Evolutionary conservation across 2,329 filamentous ascomycete species (phyloP), one percentile per base, ranked within the genome.

Genomic region (Diaporthe batatas): DNA sequence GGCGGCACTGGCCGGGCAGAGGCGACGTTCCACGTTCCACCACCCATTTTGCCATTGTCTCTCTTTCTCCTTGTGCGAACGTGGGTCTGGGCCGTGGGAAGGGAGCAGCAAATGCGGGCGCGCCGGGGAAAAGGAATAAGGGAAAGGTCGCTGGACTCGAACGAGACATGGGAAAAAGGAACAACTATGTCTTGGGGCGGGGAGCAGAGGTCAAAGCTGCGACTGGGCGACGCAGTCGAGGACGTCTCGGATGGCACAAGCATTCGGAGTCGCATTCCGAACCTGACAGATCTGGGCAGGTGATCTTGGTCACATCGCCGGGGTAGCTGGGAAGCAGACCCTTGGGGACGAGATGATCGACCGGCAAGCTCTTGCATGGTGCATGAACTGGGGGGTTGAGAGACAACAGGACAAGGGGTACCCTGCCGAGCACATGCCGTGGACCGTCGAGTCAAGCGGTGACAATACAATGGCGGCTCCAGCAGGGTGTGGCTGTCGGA

Each of bases 251-350:
- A 65, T 39, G 29, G 49, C 29, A 44, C 44, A 36, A 32, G 62
- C 62, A 29, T 65, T 51, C 68, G 54, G 68, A n/a, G n/a, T 59
- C n/a, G 34, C 29, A 70, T 6, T 6, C 44, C 53, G 55, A 58
- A 29, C 44, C 53, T 70, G 68, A 59, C 68, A 59, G 68, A 70
- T 70, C 55, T 70, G 55, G 57, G 54, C 62, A 65, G 47, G 23
- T 70, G 44, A 55, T 47, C 21, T 59, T 70, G 51, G 54, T 55
- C 54, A 70, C 55, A 70, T 70, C 51, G 54, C 42, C 14, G 55
- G 36, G 23, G 67, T 21, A 49, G 23, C 42, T 29, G 29, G 29
- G 29, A 29, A 29, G 29, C 29, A 39, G 18, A 53, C 21, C 55
- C 68, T 34, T 44, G 44, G 68, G 39, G 55, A 70, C 42, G 68